Evolutionary conservation across 2,329 filamentous ascomycete species (phyloP).

Genomic region (Falciphora oryzae): DNA sequence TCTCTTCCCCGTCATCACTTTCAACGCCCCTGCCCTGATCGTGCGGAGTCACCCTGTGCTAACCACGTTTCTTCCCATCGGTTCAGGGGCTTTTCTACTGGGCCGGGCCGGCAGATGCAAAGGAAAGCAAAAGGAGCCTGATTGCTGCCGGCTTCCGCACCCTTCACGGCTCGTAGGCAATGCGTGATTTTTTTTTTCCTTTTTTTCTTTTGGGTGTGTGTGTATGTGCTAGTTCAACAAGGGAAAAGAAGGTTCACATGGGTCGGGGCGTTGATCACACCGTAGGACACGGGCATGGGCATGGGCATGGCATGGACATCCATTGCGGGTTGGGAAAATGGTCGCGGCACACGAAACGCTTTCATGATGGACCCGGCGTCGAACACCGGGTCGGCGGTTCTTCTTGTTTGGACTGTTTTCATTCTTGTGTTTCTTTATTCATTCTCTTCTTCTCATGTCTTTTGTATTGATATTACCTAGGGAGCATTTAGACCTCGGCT

Average conservation of each 20-base stretch:
- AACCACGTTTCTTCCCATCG: background rate
- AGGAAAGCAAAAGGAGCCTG: conserved; percentile 50
- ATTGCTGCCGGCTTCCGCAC: conserved; percentile 54
- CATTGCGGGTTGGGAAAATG: background rate
- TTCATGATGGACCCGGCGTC: background rate
- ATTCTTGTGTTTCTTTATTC: background rate
- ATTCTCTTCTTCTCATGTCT: background rate
- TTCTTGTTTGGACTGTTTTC: background rate
- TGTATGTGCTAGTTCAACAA: background rate
- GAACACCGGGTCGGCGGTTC: background rate
- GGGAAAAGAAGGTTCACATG: background rate
- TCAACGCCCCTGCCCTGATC: background rate
- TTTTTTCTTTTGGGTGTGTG: background rate
- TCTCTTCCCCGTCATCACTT: conserved; percentile 11
- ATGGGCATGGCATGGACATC: background rate
- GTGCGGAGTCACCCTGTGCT: background rate
- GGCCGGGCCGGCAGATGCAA: conserved; percentile 67
- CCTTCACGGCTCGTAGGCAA: conserved; percentile 40
- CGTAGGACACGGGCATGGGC: background rate
- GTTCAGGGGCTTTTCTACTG: conserved; percentile 73
- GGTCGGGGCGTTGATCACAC: background rate
- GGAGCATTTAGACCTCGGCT: background rate
- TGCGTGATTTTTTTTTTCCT: background rate
- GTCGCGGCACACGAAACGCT: background rate
- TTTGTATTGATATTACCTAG: background rate